Evolutionary conservation across 2,329 filamentous ascomycete genomes (phyloP).

Genomic region (Claviceps quebecensis): DNA sequence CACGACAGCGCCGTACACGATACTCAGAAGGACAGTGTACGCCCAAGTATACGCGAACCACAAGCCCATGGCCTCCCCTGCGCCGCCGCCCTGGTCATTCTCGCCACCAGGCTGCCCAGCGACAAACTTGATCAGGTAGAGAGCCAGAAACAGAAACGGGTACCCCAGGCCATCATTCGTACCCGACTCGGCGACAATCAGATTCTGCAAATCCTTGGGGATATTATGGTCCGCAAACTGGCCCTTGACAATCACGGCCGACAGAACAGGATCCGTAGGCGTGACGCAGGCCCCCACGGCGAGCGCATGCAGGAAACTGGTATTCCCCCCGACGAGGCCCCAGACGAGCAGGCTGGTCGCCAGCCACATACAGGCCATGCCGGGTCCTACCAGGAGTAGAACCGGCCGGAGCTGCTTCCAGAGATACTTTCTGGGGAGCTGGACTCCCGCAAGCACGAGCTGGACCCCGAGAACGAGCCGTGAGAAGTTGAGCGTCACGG

Average conservation of each 20-base stretch:
- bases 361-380: constrained; percentile 82
- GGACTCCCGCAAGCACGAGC: constrained; percentile 75
- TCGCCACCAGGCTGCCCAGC: constrained; percentile 23
- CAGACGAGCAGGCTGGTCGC: constrained; percentile 66
- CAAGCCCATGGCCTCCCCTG: constrained; percentile 52
- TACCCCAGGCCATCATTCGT: constrained; percentile 85
- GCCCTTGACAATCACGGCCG: constrained; percentile 83
- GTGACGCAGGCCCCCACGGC: constrained; percentile 79
- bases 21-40: constrained; percentile 67
- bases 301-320: constrained; percentile 65
- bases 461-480: constrained; percentile 82
- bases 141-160: constrained; percentile 71
- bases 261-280: constrained; percentile 77
- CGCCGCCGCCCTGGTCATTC: constrained; percentile 44
- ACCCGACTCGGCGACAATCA: constrained; percentile 70
- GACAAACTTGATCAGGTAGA: constrained; percentile 70
- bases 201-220: constrained; percentile 65
- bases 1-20: constrained; percentile 61
- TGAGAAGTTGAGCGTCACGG: constrained; percentile 70
- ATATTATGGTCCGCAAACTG: constrained; percentile 88
- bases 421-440: constrained; percentile 73
- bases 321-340: constrained; percentile 50
- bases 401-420: constrained; percentile 66
- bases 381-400: constrained; percentile 61
- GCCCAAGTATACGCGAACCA: constrained; percentile 82